Percentiles rank a stretch among this genome's conserved stretches.
Conservation (phyloP, 177 flowering plant species). For the Vitis hybrid region DNA sequence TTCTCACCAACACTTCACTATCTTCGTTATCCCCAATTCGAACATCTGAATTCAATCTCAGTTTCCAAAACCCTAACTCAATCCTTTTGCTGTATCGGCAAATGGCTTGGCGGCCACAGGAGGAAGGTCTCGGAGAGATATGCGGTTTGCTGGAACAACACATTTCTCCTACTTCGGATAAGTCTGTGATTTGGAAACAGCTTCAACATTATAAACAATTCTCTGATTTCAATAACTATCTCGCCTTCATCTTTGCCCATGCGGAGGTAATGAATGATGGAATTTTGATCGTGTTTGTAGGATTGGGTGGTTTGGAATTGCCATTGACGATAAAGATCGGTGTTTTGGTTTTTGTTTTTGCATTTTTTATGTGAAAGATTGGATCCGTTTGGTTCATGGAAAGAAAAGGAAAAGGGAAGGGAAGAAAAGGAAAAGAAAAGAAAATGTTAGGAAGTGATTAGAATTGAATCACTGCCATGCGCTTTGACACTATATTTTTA, state of each 20-base stretch:
- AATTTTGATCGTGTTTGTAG: not conserved
- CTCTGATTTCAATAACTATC: conserved; percentile 98
- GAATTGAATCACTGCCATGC: not conserved
- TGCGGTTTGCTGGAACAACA: conserved; percentile 82
- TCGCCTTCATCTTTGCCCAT: conserved; percentile 82
- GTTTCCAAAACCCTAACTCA: no score
- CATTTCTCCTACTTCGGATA: conserved; percentile 75
- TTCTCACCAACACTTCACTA: no score
- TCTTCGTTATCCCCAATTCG: no score
- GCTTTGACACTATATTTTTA: no score
- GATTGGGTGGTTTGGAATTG: not conserved
- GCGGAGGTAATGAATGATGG: conserved; percentile 59
- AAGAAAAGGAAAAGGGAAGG: no score
- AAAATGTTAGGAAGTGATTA: not conserved
- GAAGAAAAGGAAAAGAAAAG: no score
- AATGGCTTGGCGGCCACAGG: conserved; percentile 72
- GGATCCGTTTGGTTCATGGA: no score
- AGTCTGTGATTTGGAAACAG: conserved; percentile 84
- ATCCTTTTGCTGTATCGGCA: no score
- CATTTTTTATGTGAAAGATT: no score
- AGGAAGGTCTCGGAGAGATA: conserved; percentile 86
- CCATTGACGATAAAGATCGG: not conserved
- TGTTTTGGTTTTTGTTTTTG: not conserved
- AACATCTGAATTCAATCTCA: no score
- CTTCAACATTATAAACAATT: conserved; percentile 84